Evolutionary conservation across 257 asterid species (phyloP), one percentile per base, ranked within the genome.

Genomic region (Ajuga chamaepitys): DNA sequence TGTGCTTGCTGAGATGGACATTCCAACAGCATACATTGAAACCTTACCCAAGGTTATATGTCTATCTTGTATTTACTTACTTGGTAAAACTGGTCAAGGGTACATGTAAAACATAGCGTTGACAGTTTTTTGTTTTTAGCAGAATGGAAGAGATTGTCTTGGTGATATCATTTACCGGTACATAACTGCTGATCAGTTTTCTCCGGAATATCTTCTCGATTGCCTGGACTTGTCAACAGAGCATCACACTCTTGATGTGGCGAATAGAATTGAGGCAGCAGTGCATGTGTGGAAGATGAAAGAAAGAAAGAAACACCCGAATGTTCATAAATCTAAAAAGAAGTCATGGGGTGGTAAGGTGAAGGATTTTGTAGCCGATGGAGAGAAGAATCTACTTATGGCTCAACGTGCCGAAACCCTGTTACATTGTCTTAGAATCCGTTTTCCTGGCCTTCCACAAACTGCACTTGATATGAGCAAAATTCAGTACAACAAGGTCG

Each of bases 371-470:
- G 95, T 83, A 11, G 82, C 79, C 20, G 97, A 88, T 34, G 82
- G 83, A 38, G 96, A 84, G 47, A 90, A 76, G 76, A 88, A 81
- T 57, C 86, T 51, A 5, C 76, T 69, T 75, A 77, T 90, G 50
- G 87, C 91, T 7, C 89, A 88, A 55, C 88, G 95, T 13, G 93
- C 99, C 42, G 95, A 88, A 69, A 79, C 82, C 24, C 83, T 94
- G 50, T 71, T 94, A 84, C 93, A 81, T 1, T 79, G 84, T 76
- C 83, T 90, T 58, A 79, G 88, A 72, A 81, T 73, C 41, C 92
- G 95, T 24, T 94, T 88, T 58, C 99, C 99, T 2, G 93, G 96
- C 47, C 96, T 94, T 48, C 98, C 99, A 59, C 99, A 94, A 68
- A 90, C 99, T 62, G 89, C 99, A 3, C 76, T 94, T 28, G 98